Evolutionary conservation across 108 stramenopile species (phyloP).

Genomic region (Hondaea fermentalgiana): DNA sequence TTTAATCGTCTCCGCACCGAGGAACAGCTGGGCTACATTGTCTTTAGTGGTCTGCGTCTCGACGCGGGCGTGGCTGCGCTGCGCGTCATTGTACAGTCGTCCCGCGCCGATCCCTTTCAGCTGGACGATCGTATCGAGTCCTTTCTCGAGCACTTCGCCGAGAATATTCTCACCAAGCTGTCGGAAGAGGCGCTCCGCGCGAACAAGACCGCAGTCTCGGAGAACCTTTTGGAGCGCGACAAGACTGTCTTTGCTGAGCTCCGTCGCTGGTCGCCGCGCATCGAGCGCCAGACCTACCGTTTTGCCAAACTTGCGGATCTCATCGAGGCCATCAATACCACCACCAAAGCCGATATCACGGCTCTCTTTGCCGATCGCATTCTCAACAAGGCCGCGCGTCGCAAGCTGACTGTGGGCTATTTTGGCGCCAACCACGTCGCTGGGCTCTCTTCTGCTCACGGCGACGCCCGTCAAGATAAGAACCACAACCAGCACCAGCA

Average conservation of each 20-base stretch:
- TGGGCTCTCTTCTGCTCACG: background rate
- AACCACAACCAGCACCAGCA: background rate
- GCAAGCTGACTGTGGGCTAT: background rate
- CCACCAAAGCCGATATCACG: background rate
- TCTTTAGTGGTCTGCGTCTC: background rate
- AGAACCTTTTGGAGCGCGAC: constrained; percentile 16
- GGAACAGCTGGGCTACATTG: constrained; percentile 56
- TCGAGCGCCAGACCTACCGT: background rate
- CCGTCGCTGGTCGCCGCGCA: background rate
- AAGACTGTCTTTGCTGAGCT: constrained; percentile 22
- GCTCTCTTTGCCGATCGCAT: background rate
- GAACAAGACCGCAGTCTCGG: background rate
- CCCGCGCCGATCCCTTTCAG: background rate
- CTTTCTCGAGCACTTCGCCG: constrained; percentile 20
- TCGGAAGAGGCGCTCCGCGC: background rate
- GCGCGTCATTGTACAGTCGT: constrained; percentile 24
- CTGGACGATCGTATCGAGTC: constrained; percentile 24
- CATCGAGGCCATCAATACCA: background rate
- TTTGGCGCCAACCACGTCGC: background rate
- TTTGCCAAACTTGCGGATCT: background rate
- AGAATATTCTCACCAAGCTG: background rate
- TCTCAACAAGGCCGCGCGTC: background rate
- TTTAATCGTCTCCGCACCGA: constrained; percentile 51
- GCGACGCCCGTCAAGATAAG: too few relatives aligned
- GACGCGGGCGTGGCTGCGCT: background rate